A percentile compares a stretch with the other conserved stretches of the same genome.
Evolutionary conservation across 2,329 filamentous ascomycete species (phyloP).

Genomic region (Bipolaris sorokiniana): DNA sequence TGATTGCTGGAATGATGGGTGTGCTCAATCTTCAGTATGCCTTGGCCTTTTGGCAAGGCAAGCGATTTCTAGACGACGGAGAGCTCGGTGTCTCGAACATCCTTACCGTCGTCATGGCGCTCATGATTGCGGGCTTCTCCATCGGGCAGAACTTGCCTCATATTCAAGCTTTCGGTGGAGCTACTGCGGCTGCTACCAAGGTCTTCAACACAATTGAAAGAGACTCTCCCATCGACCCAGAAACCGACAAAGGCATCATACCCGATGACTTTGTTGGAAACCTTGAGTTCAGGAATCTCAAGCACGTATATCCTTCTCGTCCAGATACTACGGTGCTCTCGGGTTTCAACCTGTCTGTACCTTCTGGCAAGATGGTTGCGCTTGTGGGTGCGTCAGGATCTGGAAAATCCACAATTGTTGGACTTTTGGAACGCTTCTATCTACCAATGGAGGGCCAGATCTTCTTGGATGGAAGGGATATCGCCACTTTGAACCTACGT

Average conservation of each 20-base stretch:
- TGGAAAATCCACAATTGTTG: slow-evolving; percentile 93
- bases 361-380: slow-evolving; percentile 89
- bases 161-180: slow-evolving; percentile 82
- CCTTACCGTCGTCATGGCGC: slow-evolving; percentile 84
- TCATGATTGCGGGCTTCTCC: slow-evolving; percentile 92
- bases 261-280: slow-evolving; percentile 76
- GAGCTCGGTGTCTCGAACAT: slow-evolving; percentile 72
- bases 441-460: slow-evolving; percentile 82
- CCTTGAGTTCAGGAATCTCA: slow-evolving; percentile 81
- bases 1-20: slow-evolving; percentile 84
- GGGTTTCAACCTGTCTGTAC: slow-evolving; percentile 77
- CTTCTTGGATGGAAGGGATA: slow-evolving; percentile 80
- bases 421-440: slow-evolving; percentile 93
- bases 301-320: slow-evolving; percentile 92
- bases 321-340: slow-evolving; percentile 90
- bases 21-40: slow-evolving; percentile 77
- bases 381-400: slow-evolving; percentile 93
- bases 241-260: slow-evolving; percentile 71
- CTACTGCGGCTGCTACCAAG: slow-evolving; percentile 82
- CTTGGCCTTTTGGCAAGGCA: slow-evolving; percentile 56
- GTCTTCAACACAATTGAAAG: slow-evolving; percentile 96
- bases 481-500: slow-evolving; percentile 79
- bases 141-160: slow-evolving; percentile 76
- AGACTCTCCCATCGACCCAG: slow-evolving; percentile 80
- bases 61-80: slow-evolving; percentile 61